These are phyloP conservation scores for Myxozyma monticola DNA, from an alignment of 805 yeast species.

Conservation along the genomic window DNA sequence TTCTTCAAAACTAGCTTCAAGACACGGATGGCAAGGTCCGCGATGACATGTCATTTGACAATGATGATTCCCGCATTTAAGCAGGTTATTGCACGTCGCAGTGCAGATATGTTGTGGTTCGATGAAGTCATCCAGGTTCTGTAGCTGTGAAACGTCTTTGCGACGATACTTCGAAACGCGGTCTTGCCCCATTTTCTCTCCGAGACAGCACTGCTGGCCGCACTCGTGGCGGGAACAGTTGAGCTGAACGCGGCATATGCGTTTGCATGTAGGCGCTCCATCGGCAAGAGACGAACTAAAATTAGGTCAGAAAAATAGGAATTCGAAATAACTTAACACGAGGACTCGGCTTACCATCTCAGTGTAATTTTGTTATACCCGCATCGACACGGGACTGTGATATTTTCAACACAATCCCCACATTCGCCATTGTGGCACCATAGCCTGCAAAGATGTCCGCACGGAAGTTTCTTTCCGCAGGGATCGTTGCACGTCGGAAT, in stretches of 20 bases:
- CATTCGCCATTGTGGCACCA: constrained; percentile 80
- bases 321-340: not conserved
- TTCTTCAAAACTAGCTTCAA: constrained; percentile 36
- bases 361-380: constrained; percentile 40
- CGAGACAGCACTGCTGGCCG: constrained; percentile 64
- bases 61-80: constrained; percentile 37
- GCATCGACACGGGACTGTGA: constrained; percentile 63
- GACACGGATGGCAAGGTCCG: constrained; percentile 39
- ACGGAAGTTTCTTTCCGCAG: constrained; percentile 63
- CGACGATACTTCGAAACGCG: constrained; percentile 37
- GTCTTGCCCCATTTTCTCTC: constrained; percentile 58
- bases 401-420: constrained; percentile 59
- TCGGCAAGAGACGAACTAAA: constrained; percentile 10
- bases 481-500: constrained; percentile 68
- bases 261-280: constrained; percentile 57
- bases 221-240: constrained; percentile 84
- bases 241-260: constrained; percentile 70
- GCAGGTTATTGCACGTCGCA: constrained; percentile 32
- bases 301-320: not conserved
- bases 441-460: constrained; percentile 72
- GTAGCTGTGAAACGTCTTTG: constrained; percentile 5
- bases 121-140: constrained; percentile 44
- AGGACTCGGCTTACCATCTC: constrained; percentile 18
- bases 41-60: constrained; percentile 37
- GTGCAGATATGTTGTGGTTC: constrained; percentile 37